A percentile compares a stretch with the other conserved stretches of the same genome.
Conservation (phyloP, 352 stramenopile species). For the Saprolegnia diclina region DNA sequence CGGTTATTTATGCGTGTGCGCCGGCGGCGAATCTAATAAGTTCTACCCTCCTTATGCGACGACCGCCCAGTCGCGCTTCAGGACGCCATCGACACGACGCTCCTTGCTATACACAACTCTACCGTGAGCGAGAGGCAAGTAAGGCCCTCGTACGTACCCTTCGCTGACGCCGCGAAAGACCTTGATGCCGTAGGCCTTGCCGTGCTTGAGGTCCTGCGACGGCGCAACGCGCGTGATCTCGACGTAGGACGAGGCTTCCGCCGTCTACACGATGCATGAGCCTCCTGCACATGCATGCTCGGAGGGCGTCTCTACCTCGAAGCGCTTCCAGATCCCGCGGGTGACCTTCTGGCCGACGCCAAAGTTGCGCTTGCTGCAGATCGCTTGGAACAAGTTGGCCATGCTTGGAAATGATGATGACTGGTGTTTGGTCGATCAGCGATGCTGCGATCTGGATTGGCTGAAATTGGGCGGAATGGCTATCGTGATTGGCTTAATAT, state of each 20-base stretch:
- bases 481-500: neutral
- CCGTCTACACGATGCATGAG: neutral
- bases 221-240: constrained; percentile 75
- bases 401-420: constrained; percentile 4
- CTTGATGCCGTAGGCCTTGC: constrained; percentile 76
- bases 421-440: neutral
- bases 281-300: too few relatives aligned
- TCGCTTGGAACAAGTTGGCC: constrained; percentile 69
- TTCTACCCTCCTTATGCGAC: constrained; percentile 26
- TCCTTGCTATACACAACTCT: constrained; percentile 14
- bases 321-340: constrained; percentile 68
- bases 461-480: neutral
- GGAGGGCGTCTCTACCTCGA: constrained; percentile 33
- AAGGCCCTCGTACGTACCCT: constrained; percentile 9
- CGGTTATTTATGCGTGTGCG: too few relatives aligned
- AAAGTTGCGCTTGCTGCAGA: constrained; percentile 62
- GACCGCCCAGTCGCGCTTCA: constrained; percentile 25
- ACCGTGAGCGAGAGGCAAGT: neutral
- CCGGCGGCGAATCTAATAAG: too few relatives aligned
- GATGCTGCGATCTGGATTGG: neutral
- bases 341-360: constrained; percentile 64
- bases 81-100: constrained; percentile 20
- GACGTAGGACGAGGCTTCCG: constrained; percentile 59
- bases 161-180: constrained; percentile 60
- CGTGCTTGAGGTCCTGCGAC: constrained; percentile 74